A percentile compares a stretch with the other conserved stretches of the same genome.
Conservation (phyloP, 352 stramenopile genomes). For the Detonula confervacea region DNA sequence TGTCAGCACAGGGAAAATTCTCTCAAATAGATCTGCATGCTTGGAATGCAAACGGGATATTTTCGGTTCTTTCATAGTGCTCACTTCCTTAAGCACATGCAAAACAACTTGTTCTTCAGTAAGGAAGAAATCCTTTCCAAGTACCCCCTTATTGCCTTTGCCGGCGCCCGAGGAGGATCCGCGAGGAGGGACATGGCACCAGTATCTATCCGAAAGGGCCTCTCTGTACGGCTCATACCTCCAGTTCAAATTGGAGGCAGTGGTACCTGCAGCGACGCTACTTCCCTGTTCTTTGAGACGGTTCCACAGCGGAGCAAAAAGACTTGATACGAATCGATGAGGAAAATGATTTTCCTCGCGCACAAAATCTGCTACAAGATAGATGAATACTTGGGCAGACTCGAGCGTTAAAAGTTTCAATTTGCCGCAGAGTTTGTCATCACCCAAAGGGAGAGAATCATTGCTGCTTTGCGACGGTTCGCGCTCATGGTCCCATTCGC, state of each 20-base stretch:
- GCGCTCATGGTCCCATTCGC: no score
- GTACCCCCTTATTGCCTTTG: slow-evolving; percentile 41
- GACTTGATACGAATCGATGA: slow-evolving; percentile 20
- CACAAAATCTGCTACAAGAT: slow-evolving; percentile 40
- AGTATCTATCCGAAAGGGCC: slow-evolving; percentile 29
- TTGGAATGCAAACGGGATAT: slow-evolving; percentile 14
- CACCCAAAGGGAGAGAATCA: slow-evolving; percentile 30
- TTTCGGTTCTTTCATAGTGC: slow-evolving; percentile 28
- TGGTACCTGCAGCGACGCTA: not conserved
- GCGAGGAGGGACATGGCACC: slow-evolving; percentile 52
- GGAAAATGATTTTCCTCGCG: slow-evolving; percentile 29
- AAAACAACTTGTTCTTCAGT: slow-evolving; percentile 50
- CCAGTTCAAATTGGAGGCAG: slow-evolving; percentile 32
- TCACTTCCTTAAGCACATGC: slow-evolving; percentile 38
- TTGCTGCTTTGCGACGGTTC: slow-evolving; percentile 3
- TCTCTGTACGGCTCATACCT: slow-evolving; percentile 39
- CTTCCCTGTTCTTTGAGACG: slow-evolving; percentile 49
- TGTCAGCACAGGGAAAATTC: slow-evolving; percentile 34
- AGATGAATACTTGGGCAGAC: slow-evolving; percentile 22
- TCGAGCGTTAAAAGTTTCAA: slow-evolving; percentile 49
- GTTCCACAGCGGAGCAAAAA: slow-evolving; percentile 53
- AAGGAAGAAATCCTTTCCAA: slow-evolving; percentile 54
- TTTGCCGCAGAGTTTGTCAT: slow-evolving; percentile 39
- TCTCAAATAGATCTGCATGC: slow-evolving; percentile 4
- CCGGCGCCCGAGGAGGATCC: slow-evolving; percentile 21